A percentile compares a stretch with the other conserved stretches of the same genome.
Evolutionary conservation across 352 stramenopile species (phyloP).

Genomic region (Nothophytophthora sp.): DNA sequence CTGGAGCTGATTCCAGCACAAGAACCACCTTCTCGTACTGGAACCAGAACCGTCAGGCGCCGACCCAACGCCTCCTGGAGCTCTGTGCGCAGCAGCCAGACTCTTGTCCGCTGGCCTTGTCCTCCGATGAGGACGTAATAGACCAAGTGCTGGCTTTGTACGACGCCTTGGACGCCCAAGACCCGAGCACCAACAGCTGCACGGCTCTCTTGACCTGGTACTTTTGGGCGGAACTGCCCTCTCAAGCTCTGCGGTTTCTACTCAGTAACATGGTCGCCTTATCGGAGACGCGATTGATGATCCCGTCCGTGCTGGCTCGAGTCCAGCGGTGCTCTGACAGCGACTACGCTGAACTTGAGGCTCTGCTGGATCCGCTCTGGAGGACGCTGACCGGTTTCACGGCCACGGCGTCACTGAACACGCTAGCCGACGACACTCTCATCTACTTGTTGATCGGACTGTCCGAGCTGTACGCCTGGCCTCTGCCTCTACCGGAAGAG

Average conservation of each 20-base stretch:
- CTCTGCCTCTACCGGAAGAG: not conserved
- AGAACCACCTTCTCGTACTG: constrained; percentile 33
- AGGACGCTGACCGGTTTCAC: no score
- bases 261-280: no score
- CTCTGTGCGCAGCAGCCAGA: constrained; percentile 14
- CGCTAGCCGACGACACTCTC: no score
- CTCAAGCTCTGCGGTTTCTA: constrained; percentile 32
- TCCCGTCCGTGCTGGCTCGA: constrained; percentile 34
- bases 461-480: constrained; percentile 5
- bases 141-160: constrained; percentile 29
- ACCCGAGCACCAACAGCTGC: constrained; percentile 21
- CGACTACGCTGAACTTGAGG: constrained; percentile 31
- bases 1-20: constrained; percentile 14
- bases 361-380: constrained; percentile 19
- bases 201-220: constrained; percentile 8
- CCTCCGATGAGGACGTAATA: constrained; percentile 11
- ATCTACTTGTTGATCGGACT: constrained; percentile 9
- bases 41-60: constrained; percentile 29
- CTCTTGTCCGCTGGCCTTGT: constrained; percentile 22
- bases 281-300: constrained; percentile 29
- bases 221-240: constrained; percentile 4
- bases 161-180: constrained; percentile 31
- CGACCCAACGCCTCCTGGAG: constrained; percentile 27
- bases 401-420: no score
- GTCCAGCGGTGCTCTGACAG: constrained; percentile 34